phyloP scores from a whole-genome alignment of 306 rosid species.

The Vachellia pachyceras region DNA sequence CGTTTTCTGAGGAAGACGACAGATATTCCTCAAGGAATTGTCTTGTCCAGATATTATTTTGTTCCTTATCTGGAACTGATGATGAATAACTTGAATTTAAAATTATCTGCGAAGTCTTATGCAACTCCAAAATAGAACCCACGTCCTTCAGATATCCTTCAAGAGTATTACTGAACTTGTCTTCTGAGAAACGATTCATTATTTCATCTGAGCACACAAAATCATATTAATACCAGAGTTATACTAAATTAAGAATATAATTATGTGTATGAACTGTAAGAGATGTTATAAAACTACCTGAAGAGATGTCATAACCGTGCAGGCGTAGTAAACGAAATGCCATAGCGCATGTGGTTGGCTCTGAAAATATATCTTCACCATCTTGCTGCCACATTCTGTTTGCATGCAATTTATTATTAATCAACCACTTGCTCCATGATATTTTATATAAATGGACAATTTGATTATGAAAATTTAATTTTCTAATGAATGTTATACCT shows the following conservation, averaged over 20 bases:
- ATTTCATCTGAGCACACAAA: constrained; percentile 23
- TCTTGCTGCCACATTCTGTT: constrained; percentile 73
- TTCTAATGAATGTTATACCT: constrained; percentile 42
- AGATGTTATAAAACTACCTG: constrained; percentile 22
- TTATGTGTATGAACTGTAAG: background rate
- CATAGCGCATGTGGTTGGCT: background rate
- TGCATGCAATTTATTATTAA: background rate
- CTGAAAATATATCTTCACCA: constrained; percentile 20
- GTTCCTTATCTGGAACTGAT: constrained; percentile 41
- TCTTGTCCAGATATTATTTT: constrained; percentile 42
- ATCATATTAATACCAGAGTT: background rate
- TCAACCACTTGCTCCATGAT: background rate
- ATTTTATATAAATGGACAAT: background rate
- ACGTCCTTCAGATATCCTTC: constrained; percentile 57
- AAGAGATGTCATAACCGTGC: constrained; percentile 39
- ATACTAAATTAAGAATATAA: background rate
- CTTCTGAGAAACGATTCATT: constrained; percentile 47
- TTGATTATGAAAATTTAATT: background rate
- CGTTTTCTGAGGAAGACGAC: background rate
- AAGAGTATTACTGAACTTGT: constrained; percentile 44
- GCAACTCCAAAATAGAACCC: constrained; percentile 39
- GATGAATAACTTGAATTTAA: constrained; percentile 45
- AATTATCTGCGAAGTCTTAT: constrained; percentile 26
- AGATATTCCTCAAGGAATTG: constrained; percentile 34
- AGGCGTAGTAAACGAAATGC: background rate